A percentile compares a stretch with the other conserved stretches of the same genome.
Evolutionary conservation across 2,329 filamentous ascomycete genomes (phyloP).

Genomic region (Dothiorella sarmentorum): DNA sequence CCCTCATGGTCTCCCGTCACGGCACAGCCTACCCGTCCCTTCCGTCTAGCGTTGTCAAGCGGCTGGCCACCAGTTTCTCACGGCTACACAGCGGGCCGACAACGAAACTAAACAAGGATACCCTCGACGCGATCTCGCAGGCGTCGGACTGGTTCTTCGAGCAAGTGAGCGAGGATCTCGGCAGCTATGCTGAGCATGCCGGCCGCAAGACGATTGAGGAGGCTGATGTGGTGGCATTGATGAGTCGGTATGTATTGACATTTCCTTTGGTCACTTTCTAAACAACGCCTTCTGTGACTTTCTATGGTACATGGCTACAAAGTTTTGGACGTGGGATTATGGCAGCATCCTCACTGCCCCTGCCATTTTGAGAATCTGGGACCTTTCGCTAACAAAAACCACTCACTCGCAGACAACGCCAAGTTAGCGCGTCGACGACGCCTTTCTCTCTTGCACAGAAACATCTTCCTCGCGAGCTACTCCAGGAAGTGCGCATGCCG

Average conservation of each 20-base stretch:
- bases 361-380: conserved; percentile 23
- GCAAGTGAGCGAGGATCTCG: conserved; percentile 75
- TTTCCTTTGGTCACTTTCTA: conserved; percentile 14
- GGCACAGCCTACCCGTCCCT: conserved; percentile 74
- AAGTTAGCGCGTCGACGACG: conserved; percentile 67
- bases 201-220: conserved; percentile 83
- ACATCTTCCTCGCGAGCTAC: conserved; percentile 74
- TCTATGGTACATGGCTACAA: conserved; percentile 21
- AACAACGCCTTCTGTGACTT: conserved; percentile 15
- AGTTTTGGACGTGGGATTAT: neutral
- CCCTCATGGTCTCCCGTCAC: conserved; percentile 62
- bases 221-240: conserved; percentile 74
- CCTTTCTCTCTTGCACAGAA: conserved; percentile 82
- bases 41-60: conserved; percentile 69
- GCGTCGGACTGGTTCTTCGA: conserved; percentile 92
- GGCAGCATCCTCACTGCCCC: neutral
- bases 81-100: conserved; percentile 64
- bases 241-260: conserved; percentile 66
- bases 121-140: conserved; percentile 70
- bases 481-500: conserved; percentile 77
- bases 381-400: neutral
- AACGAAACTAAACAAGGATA: conserved; percentile 68
- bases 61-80: conserved; percentile 66
- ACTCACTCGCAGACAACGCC: conserved; percentile 64
- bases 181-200: conserved; percentile 75